Evolutionary conservation across 2,329 filamentous ascomycete species (phyloP).

Genomic region (Truncatella angustata): DNA sequence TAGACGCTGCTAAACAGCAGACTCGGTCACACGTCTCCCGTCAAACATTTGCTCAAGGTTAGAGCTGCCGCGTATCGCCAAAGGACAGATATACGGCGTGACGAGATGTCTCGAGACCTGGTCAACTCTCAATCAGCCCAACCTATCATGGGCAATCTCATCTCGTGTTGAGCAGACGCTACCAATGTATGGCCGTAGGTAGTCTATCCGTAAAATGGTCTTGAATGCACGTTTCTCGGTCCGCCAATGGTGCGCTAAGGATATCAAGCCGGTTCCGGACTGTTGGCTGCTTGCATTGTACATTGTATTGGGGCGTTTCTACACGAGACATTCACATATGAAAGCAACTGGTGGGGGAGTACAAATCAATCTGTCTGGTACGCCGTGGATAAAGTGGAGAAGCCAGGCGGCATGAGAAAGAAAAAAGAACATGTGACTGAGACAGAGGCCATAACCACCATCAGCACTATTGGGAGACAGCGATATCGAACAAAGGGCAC

Average conservation of each 20-base stretch:
- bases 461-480: too few species aligned
- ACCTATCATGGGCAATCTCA: neutral
- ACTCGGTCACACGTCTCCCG: neutral
- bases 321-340: neutral
- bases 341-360: neutral
- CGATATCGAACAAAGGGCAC: too few species aligned
- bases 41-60: too few species aligned
- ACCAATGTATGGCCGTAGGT: neutral
- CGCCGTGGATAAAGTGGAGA: too few species aligned
- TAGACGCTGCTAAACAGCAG: neutral
- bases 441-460: too few species aligned
- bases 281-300: neutral
- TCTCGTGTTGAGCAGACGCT: neutral
- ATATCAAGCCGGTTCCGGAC: neutral
- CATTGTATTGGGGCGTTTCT: neutral
- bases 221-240: neutral
- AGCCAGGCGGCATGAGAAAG: too few species aligned
- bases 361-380: slow-evolving; percentile 1
- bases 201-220: neutral
- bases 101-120: neutral
- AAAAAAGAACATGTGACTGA: too few species aligned
- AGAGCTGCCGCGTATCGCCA: too few species aligned
- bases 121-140: neutral
- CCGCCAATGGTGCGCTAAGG: neutral
- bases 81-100: too few species aligned